A percentile compares a stretch with the other conserved stretches of the same genome.
These are phyloP conservation scores for Talaromyces sp. DNA, from an alignment of 2,329 filamentous ascomycete species.

Conservation along the genomic window DNA sequence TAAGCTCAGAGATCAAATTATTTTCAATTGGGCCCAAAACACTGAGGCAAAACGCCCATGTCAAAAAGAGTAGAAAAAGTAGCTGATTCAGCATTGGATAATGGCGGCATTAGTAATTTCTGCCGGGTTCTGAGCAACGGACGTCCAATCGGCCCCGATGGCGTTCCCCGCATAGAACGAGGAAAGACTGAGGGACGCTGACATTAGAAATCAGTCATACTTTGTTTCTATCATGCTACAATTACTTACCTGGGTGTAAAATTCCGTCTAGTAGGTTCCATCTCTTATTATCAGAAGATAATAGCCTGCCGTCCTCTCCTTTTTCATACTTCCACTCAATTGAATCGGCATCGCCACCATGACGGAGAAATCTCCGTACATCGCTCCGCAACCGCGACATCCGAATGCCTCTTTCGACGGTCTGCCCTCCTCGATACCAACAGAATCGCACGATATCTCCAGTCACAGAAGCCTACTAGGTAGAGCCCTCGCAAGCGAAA, in stretches of 20 bases:
- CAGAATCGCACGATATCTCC: conserved; percentile 19
- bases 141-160: not conserved
- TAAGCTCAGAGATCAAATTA: not conserved
- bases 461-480: conserved; percentile 17
- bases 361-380: conserved; percentile 51
- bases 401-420: conserved; percentile 22
- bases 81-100: conserved; percentile 12
- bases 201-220: conserved; percentile 3
- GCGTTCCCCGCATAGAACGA: conserved; percentile 9
- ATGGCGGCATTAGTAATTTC: conserved; percentile 2
- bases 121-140: not conserved
- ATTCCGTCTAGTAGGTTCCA: not conserved
- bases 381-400: conserved; percentile 39
- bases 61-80: not conserved
- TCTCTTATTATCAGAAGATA: not conserved
- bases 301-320: not conserved
- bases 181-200: not conserved
- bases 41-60: not conserved
- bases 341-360: conserved; percentile 33
- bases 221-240: not conserved
- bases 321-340: not conserved
- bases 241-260: not conserved
- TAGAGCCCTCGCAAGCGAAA: conserved; percentile 23
- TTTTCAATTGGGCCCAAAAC: not conserved
- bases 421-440: conserved; percentile 22